phyloP scores from a whole-genome alignment of 2,329 filamentous ascomycete genomes.

The Penicillium italicum region DNA sequence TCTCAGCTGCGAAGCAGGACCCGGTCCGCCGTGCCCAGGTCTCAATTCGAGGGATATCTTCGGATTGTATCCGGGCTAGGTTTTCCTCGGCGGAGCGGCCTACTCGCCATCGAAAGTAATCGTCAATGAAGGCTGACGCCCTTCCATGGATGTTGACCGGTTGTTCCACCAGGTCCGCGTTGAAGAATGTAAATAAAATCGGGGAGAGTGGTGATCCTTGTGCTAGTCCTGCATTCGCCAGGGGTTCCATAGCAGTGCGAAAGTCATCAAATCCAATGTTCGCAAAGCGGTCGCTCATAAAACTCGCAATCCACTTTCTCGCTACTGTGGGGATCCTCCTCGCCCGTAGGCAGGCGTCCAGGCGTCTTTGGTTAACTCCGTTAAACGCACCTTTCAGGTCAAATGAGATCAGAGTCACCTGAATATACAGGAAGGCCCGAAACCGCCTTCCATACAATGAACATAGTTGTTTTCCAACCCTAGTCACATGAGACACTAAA shows the following conservation, averaged over 20 bases:
- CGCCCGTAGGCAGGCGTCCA: background rate
- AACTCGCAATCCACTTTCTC: conserved; percentile 1
- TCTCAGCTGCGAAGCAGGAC: conserved; percentile 1
- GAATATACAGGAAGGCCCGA: too few species aligned
- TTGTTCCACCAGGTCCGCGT: background rate
- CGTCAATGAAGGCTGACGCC: background rate
- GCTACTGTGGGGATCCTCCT: background rate
- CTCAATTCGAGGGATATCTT: background rate
- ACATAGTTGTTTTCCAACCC: too few species aligned
- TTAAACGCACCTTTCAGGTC: conserved; percentile 1
- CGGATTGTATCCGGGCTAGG: background rate
- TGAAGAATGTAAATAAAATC: conserved; percentile 1
- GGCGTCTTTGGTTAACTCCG: background rate
- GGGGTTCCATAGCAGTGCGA: background rate
- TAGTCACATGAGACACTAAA: too few species aligned
- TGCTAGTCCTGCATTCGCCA: background rate
- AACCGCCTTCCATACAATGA: too few species aligned
- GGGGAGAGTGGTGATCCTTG: background rate
- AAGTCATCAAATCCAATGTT: conserved; percentile 2
- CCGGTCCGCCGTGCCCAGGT: background rate
- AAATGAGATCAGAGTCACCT: background rate
- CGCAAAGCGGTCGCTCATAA: background rate
- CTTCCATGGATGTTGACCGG: background rate
- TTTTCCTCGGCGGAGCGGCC: background rate
- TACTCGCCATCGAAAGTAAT: conserved; percentile 1